Conservation (phyloP, 2,329 filamentous ascomycete genomes). For the Colletotrichum plurivorum region DNA sequence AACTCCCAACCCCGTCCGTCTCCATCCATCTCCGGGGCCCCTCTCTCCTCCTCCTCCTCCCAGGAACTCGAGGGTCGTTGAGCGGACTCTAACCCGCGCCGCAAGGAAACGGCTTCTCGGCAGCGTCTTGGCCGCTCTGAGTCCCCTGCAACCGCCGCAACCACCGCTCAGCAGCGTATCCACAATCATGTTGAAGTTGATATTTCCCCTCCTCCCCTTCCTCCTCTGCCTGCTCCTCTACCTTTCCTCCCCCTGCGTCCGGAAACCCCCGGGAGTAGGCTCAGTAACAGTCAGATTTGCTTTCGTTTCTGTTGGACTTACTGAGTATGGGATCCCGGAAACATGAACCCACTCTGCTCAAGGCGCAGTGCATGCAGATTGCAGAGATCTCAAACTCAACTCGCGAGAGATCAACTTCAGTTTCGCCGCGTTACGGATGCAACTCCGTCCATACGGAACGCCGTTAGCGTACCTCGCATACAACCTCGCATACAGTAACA, state of each 20-base stretch:
- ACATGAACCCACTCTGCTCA: neutral
- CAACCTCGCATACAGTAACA: neutral
- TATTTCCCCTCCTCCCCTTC: neutral
- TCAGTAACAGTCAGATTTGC: neutral
- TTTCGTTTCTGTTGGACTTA: neutral
- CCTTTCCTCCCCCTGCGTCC: neutral
- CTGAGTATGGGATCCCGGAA: neutral
- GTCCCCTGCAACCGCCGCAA: slow-evolving; percentile 15
- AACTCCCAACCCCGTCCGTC: neutral
- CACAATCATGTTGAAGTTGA: slow-evolving; percentile 8
- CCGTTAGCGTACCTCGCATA: neutral
- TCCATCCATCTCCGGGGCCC: slow-evolving; percentile 1
- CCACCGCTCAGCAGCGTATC: slow-evolving; percentile 6
- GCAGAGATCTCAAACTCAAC: neutral
- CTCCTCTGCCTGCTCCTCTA: neutral
- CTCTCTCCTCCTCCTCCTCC: slow-evolving; percentile 10
- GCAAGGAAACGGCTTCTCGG: slow-evolving; percentile 26
- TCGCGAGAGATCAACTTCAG: neutral
- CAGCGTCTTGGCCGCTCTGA: slow-evolving; percentile 23
- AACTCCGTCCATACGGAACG: neutral
- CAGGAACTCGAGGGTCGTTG: slow-evolving; percentile 6
- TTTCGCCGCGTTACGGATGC: slow-evolving; percentile 11
- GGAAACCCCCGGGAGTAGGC: slow-evolving; percentile 9
- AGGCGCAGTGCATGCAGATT: slow-evolving; percentile 22
- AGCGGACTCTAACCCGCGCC: slow-evolving; percentile 20